Evolutionary conservation across 164 flowering plant genomes (phyloP).

Genomic region (Kingdonia uniflora): DNA sequence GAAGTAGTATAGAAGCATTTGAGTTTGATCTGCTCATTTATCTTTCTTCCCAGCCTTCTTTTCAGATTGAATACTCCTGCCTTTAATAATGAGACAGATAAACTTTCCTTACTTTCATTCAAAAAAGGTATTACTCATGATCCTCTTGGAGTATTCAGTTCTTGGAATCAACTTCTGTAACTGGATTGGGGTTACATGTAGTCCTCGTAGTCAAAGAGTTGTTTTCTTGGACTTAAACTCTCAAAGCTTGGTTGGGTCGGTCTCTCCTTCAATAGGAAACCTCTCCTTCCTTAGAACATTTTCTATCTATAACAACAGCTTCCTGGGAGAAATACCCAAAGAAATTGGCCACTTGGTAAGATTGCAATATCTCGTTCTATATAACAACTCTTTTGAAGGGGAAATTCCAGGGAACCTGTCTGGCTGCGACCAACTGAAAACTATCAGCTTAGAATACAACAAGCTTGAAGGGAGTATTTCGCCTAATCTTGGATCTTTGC

Average conservation of each 20-base stretch:
- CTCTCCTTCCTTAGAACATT: slow-evolving; percentile 7
- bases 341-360: slow-evolving; percentile 11
- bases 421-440: slow-evolving; percentile 1
- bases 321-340: slow-evolving; percentile 5
- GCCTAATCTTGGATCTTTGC: slow-evolving; percentile 1
- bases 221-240: neutral
- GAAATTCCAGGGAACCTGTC: slow-evolving; percentile 7
- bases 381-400: slow-evolving; percentile 5
- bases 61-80: too few relatives aligned
- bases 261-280: slow-evolving; percentile 7
- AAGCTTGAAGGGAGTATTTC: slow-evolving; percentile 5
- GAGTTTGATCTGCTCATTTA: too few relatives aligned
- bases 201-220: slow-evolving; percentile 3
- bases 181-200: slow-evolving; percentile 13
- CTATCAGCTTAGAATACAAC: neutral
- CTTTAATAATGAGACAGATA: too few relatives aligned
- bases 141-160: too few relatives aligned
- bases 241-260: neutral
- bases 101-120: too few relatives aligned
- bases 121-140: too few relatives aligned
- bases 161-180: slow-evolving; percentile 12
- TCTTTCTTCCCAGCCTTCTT: too few relatives aligned
- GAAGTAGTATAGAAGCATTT: too few relatives aligned
- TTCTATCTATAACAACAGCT: slow-evolving; percentile 1
- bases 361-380: neutral